Evolutionary conservation across 2,329 filamentous ascomycete species (phyloP).

Genomic region (Ascosphaera aggregata): DNA sequence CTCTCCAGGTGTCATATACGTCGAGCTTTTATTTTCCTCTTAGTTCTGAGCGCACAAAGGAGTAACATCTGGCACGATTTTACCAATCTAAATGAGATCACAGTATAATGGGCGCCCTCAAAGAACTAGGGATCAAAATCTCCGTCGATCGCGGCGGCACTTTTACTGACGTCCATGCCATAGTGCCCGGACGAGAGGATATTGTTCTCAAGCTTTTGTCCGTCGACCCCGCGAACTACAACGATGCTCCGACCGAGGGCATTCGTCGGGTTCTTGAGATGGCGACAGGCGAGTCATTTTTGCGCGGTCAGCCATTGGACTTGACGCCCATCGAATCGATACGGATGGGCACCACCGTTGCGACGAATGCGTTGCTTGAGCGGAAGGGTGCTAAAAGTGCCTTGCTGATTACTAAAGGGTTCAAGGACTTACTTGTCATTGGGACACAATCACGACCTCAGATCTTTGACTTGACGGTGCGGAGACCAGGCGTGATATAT

Average conservation of each 20-base stretch:
- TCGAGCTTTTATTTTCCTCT: constrained; percentile 1
- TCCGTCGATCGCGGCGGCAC: constrained; percentile 19
- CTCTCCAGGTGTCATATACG: neutral
- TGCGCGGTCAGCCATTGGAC: constrained; percentile 14
- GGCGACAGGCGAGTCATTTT: constrained; percentile 14
- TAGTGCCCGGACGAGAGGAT: constrained; percentile 8
- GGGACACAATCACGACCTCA: constrained; percentile 75
- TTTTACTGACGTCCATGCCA: constrained; percentile 11
- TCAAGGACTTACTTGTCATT: constrained; percentile 67
- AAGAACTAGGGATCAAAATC: constrained; percentile 4
- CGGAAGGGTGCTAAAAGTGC: constrained; percentile 74
- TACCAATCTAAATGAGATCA: too few species aligned
- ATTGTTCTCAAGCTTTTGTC: constrained; percentile 13
- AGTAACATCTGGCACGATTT: constrained; percentile 4
- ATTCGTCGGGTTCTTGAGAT: constrained; percentile 47
- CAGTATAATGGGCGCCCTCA: constrained; percentile 2
- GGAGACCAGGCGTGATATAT: constrained; percentile 68
- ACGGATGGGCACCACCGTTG: constrained; percentile 85
- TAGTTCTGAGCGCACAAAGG: constrained; percentile 6
- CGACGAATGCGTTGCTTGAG: constrained; percentile 74
- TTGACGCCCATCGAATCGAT: constrained; percentile 27
- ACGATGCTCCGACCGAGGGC: constrained; percentile 47
- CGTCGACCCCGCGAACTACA: constrained; percentile 11
- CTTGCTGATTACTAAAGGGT: constrained; percentile 68
- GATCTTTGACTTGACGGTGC: constrained; percentile 76